Evolutionary conservation across 805 yeast species (phyloP).

Genomic region (Starmerella cellae): DNA sequence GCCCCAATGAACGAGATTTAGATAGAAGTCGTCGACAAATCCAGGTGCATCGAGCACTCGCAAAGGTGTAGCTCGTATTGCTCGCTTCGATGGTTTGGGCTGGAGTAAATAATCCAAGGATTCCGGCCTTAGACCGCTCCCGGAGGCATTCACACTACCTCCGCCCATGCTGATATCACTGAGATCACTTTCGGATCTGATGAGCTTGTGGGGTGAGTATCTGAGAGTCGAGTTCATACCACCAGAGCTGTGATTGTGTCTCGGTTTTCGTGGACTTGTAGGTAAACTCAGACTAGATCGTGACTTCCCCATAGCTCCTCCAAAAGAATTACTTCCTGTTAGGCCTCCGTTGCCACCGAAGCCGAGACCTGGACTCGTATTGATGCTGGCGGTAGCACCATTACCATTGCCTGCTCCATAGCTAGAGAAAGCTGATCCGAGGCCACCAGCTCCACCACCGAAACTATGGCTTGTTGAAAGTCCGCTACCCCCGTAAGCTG

Average conservation of each 20-base stretch:
- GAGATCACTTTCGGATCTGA: slow-evolving; percentile 14
- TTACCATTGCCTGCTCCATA: neutral
- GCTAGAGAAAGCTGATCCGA: too few relatives aligned
- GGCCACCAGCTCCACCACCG: neutral
- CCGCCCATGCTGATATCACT: slow-evolving; percentile 16
- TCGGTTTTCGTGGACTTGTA: slow-evolving; percentile 6
- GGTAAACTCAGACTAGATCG: slow-evolving; percentile 15
- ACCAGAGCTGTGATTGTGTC: neutral
- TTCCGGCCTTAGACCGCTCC: slow-evolving; percentile 53
- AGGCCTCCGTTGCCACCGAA: too few relatives aligned
- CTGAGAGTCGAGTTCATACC: slow-evolving; percentile 31
- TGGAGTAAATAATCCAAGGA: slow-evolving; percentile 65
- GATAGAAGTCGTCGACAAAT: slow-evolving; percentile 81
- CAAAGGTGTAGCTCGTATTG: slow-evolving; percentile 75
- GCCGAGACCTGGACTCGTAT: too few relatives aligned
- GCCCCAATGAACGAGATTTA: slow-evolving; percentile 93
- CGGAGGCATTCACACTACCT: slow-evolving; percentile 25
- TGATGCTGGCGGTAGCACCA: neutral
- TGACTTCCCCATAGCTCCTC: neutral
- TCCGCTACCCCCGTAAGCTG: neutral
- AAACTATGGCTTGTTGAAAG: neutral
- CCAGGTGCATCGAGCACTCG: slow-evolving; percentile 94
- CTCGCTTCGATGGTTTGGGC: slow-evolving; percentile 67
- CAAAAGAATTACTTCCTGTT: too few relatives aligned
- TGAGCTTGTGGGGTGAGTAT: slow-evolving; percentile 12